Base-by-base conservation (phyloP, 192 early-diverging fungal genomes). In the Entomortierella lignicola region DNA sequence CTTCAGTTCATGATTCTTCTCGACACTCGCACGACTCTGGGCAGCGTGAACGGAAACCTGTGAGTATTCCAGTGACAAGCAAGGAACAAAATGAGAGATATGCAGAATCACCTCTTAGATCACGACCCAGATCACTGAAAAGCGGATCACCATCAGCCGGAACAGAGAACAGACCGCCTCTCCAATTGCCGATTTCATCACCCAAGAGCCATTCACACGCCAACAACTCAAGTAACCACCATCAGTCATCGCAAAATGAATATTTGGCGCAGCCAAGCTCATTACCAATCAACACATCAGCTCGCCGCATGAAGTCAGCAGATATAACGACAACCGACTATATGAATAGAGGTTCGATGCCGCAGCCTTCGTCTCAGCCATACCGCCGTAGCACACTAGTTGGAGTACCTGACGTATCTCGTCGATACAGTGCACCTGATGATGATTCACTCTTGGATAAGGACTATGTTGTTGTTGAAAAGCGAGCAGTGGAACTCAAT, bases 401-500 rank as follows among this genome's bases (percentile, higher is more conserved):
- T 29, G 71, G 69, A 10, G 51, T 81, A 15, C 57, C 64, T 15
- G 77, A 80, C 48, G 67, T 59, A 30, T 44, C 82, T 26, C 64
- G 70, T 23, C 69, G 69, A 7, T 64, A 71, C 59, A 68, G 66
- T 32, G 66, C 63, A 17, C 75, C 75, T 4, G 83, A 86, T 53
- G 82, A 91, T 66, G 87, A 92, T 64, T 58, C 86, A 63, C 66
- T 89, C 2, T 54, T 87, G 7, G 89, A 88, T 59, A 87, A 86
- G 53, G 93, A 92, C 63, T 94, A 92, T 66, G 92, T 94, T 27
- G 87, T 94, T 5, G 79, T 94, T 20, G 91, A 93, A 55, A 90
- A 89, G 61, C 82, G 86, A 7, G 84, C 88, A 1, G 85, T 94
- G 15, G 92, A 93, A 71, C 85, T 92, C 65, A 94, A 94, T 75